A percentile compares a stretch with the other conserved stretches of the same genome.
Evolutionary conservation across 805 yeast genomes (phyloP).

Genomic region (Cyberlindnera euphorbiiphila): DNA sequence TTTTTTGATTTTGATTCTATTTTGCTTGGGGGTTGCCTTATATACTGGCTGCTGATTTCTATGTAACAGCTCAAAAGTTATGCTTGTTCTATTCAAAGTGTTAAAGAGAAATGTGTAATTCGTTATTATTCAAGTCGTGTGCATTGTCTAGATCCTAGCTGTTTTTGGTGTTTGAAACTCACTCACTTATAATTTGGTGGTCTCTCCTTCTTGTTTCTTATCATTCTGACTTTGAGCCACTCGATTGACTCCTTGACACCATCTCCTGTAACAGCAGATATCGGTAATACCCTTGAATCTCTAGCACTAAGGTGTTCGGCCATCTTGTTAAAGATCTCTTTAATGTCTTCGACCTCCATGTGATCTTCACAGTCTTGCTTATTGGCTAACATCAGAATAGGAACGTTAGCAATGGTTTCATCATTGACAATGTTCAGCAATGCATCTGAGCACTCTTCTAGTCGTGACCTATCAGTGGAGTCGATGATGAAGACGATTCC

Average conservation of each 20-base stretch:
- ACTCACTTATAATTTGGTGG: conserved; percentile 30
- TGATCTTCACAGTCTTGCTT: conserved; percentile 79
- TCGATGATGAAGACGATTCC: conserved; percentile 92
- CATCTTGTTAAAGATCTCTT: conserved; percentile 77
- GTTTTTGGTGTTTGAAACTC: too few species aligned
- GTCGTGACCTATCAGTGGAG: conserved; percentile 77
- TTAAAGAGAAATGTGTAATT: too few species aligned
- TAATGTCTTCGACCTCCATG: conserved; percentile 72
- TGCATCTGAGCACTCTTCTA: conserved; percentile 77
- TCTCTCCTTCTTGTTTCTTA: conserved; percentile 37
- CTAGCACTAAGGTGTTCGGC: conserved; percentile 86
- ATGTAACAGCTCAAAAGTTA: too few species aligned
- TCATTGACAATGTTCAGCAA: conserved; percentile 53
- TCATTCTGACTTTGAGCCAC: conserved; percentile 76
- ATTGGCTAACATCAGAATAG: conserved; percentile 91
- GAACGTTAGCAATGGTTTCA: conserved; percentile 63
- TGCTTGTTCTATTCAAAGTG: too few species aligned
- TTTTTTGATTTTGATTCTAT: not conserved
- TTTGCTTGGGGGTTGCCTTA: too few species aligned
- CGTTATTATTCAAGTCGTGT: too few species aligned
- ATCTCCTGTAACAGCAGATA: conserved; percentile 73
- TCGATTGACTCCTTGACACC: conserved; percentile 86
- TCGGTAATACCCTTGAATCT: conserved; percentile 85
- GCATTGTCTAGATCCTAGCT: too few species aligned
- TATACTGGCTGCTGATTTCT: too few species aligned